Base-by-base conservation (phyloP, 441 rosid species). In the Eutrema salsugineum region DNA sequence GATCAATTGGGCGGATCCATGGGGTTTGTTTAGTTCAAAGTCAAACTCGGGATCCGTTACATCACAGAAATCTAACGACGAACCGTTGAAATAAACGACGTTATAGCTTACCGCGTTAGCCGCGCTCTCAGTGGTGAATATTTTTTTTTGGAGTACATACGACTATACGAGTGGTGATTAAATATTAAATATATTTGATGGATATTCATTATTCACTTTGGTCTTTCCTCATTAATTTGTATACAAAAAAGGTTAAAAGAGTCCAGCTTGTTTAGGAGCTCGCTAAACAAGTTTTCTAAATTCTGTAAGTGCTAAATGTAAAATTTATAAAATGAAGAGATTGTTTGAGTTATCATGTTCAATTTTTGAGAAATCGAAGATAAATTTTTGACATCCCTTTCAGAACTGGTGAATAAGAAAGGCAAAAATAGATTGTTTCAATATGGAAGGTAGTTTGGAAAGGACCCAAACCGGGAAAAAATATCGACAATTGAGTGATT, bases 21-120 rank as follows among this genome's bases (percentile, higher is more conserved):
- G 83, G 87, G 70, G 68, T 5, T 71, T 83, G 64, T 76, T 84
- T 27, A 70, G 83, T 32, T 17, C 82, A 4, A 75, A 63, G 65
- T 72, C 66, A 54, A 65, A 35, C 47, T 33, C 57, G 2, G 39
- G 39, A 20, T 63, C 69, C 40, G 63, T 72, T 72, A 54, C 22
- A 43, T 54, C 56, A 36, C 77, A 24, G 27, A 24, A 24, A 24
- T 24, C 39, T 63, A 63, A 62, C 63, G 63, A 63, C 11, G 61
- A 20, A 20, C 1, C 47, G 28, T 20, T 70, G 11, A 61, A 53
- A 14, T 22, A 48, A 63, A 8, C 40, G 28, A 40, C 39, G 63
- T 72, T 35, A 63, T 30, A 6, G 33, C 53, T 8, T 51, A 40
- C 32, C 16, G 50, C 16, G 50, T 36, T n/a, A 16, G 19, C 22